phyloP scores from a whole-genome alignment of 2,329 filamentous ascomycete genomes.

The Botrytis sinoallii region DNA sequence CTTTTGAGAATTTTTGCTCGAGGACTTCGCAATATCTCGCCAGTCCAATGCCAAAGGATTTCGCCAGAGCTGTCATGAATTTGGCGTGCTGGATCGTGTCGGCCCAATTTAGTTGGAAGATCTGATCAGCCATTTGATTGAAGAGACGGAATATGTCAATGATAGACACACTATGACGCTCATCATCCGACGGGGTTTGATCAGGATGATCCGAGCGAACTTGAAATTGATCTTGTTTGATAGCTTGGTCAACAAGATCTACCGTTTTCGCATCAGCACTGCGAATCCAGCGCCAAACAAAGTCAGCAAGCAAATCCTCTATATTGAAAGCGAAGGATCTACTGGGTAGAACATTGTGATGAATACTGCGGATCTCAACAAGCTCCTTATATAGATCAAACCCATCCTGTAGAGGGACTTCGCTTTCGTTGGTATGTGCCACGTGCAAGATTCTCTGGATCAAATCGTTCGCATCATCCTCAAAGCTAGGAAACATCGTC shows the following conservation, averaged over 20 bases:
- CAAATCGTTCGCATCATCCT: slow-evolving; percentile 82
- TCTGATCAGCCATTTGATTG: slow-evolving; percentile 84
- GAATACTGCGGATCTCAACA: slow-evolving; percentile 78
- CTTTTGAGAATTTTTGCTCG: slow-evolving; percentile 78
- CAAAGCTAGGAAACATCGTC: slow-evolving; percentile 84
- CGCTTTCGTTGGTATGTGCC: slow-evolving; percentile 64
- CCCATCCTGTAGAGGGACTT: slow-evolving; percentile 85
- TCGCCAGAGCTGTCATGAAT: slow-evolving; percentile 93
- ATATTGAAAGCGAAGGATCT: slow-evolving; percentile 82
- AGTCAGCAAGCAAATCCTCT: slow-evolving; percentile 80
- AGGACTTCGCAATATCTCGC: slow-evolving; percentile 88
- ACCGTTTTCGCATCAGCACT: slow-evolving; percentile 76
- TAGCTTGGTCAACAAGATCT: slow-evolving; percentile 82
- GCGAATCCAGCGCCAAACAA: slow-evolving; percentile 94
- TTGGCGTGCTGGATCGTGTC: slow-evolving; percentile 91
- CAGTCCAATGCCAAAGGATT: slow-evolving; percentile 77
- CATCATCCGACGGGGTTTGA: slow-evolving; percentile 67
- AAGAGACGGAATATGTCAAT: slow-evolving; percentile 94
- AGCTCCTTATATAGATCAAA: slow-evolving; percentile 92
- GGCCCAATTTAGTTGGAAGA: slow-evolving; percentile 84
- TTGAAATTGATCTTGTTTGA: slow-evolving; percentile 85
- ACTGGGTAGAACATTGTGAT: slow-evolving; percentile 69
- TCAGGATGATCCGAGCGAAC: slow-evolving; percentile 64
- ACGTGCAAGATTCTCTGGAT: slow-evolving; percentile 76
- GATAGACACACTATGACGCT: slow-evolving; percentile 88